phyloP scores from a whole-genome alignment of 257 asterid genomes.

The Gynochthodes officinalis region DNA sequence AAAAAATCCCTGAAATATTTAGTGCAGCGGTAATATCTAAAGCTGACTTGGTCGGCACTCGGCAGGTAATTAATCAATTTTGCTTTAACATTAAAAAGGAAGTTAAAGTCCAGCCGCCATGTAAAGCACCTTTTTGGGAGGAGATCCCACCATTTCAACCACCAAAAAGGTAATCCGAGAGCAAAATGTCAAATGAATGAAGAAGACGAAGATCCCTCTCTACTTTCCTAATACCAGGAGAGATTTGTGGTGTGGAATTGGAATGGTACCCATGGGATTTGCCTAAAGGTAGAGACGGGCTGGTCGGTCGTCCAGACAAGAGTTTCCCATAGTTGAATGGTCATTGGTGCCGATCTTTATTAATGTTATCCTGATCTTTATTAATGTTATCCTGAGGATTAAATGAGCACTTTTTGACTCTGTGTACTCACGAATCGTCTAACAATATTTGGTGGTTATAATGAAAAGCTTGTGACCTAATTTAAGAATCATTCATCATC shows the following conservation, averaged over 20 bases:
- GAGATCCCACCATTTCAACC: background rate
- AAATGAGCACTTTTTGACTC: constrained; percentile 3
- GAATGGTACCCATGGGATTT: too few species aligned
- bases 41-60: too few species aligned
- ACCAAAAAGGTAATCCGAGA: background rate
- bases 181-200: background rate
- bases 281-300: too few species aligned
- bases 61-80: background rate
- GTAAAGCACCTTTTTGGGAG: background rate
- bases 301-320: too few species aligned
- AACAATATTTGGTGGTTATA: background rate
- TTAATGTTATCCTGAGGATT: background rate
- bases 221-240: background rate
- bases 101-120: background rate
- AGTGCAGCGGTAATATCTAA: too few species aligned
- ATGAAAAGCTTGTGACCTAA: constrained; percentile 5
- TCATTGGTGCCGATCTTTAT: too few species aligned
- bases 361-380: too few species aligned
- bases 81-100: too few species aligned
- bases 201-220: background rate
- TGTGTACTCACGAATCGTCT: background rate
- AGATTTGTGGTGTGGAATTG: background rate
- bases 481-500: background rate
- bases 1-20: too few species aligned
- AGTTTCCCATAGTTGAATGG: background rate